A percentile compares a stretch with the other conserved stretches of the same genome.
These are phyloP conservation scores for Cubamyces lactineus DNA, from an alignment of 768 basidiomycete species.

Conservation along the genomic window DNA sequence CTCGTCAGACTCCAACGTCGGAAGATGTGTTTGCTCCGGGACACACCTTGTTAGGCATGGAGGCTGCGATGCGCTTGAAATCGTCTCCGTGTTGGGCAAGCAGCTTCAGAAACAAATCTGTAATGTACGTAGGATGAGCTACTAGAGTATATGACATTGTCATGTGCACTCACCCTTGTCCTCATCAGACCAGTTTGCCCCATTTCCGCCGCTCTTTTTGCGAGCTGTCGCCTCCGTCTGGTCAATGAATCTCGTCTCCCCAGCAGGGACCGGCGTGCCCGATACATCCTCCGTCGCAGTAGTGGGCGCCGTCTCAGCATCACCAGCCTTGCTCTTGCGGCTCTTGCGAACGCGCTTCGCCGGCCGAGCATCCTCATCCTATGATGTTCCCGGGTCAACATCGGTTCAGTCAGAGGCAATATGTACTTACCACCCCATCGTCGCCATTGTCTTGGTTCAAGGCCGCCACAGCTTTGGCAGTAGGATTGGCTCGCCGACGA, in stretches of 20 bases:
- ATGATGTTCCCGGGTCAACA: background rate
- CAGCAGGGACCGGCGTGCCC: slow-evolving; percentile 26
- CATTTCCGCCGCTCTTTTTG: slow-evolving; percentile 36
- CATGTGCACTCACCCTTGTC: slow-evolving; percentile 56
- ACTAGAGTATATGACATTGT: slow-evolving; percentile 5
- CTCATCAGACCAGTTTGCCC: slow-evolving; percentile 62
- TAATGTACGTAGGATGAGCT: background rate
- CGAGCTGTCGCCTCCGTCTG: slow-evolving; percentile 31
- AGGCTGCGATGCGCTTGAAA: slow-evolving; percentile 68
- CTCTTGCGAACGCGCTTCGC: slow-evolving; percentile 36
- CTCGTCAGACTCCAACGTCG: slow-evolving; percentile 5
- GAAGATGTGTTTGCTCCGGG: slow-evolving; percentile 5
- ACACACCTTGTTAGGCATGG: slow-evolving; percentile 63
- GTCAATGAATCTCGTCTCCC: slow-evolving; percentile 32
- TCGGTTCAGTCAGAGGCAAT: background rate
- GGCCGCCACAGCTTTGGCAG: slow-evolving; percentile 35
- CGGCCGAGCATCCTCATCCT: slow-evolving; percentile 38
- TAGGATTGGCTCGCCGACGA: slow-evolving; percentile 40
- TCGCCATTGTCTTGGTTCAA: slow-evolving; percentile 38
- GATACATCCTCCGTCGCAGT: slow-evolving; percentile 33
- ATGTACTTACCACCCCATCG: slow-evolving; percentile 33
- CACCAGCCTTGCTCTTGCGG: slow-evolving; percentile 38
- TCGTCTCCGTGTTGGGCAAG: slow-evolving; percentile 67
- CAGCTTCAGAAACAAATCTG: slow-evolving; percentile 57
- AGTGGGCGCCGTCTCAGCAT: slow-evolving; percentile 23